Percentiles rank a stretch among this genome's conserved stretches.
Evolutionary conservation across 768 basidiomycete species (phyloP).

Genomic region (Mycena venus): DNA sequence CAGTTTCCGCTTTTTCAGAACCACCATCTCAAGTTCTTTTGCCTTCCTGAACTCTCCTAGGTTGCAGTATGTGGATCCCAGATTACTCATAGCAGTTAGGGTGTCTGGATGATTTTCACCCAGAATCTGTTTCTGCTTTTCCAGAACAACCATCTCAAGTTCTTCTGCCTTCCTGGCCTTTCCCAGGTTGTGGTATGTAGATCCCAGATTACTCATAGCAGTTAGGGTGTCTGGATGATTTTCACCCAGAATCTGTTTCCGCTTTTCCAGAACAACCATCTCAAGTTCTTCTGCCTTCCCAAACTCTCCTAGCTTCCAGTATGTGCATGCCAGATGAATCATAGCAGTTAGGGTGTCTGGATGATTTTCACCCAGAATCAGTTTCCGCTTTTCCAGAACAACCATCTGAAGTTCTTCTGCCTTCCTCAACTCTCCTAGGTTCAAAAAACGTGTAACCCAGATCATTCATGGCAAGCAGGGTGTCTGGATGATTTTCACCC

Average conservation of each 20-base stretch:
- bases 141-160: too few species aligned
- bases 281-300: neutral
- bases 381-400: neutral
- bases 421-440: neutral
- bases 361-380: neutral
- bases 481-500: too few species aligned
- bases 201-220: neutral
- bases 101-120: neutral
- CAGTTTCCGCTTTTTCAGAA: too few species aligned
- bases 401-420: neutral
- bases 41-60: neutral
- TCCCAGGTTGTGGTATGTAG: neutral
- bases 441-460: neutral
- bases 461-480: too few species aligned
- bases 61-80: neutral
- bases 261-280: too few species aligned
- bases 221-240: neutral
- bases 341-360: neutral
- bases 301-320: neutral
- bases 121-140: too few species aligned
- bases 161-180: neutral
- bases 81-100: neutral
- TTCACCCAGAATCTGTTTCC: too few species aligned
- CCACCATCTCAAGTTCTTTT: neutral
- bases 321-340: neutral